These are phyloP conservation scores for Tulasnella sp. DNA, from an alignment of 768 basidiomycete species.

Conservation along the genomic window DNA sequence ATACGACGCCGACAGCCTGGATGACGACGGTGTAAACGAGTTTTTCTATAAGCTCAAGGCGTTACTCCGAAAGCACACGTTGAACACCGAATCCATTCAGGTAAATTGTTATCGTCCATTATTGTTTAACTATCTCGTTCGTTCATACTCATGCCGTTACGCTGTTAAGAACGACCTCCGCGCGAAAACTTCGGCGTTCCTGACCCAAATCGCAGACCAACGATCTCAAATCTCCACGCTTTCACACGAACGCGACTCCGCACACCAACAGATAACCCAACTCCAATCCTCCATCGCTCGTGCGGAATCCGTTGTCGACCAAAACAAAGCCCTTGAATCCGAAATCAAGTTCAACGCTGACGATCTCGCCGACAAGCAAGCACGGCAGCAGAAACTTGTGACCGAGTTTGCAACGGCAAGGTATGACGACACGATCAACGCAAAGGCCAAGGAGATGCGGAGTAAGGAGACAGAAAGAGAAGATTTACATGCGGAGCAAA, in stretches of 20 bases:
- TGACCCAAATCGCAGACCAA: slow-evolving; percentile 43
- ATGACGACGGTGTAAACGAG: slow-evolving; percentile 56
- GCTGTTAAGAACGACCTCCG: slow-evolving; percentile 40
- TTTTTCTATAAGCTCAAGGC: slow-evolving; percentile 58
- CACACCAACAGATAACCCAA: slow-evolving; percentile 41
- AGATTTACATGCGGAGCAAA: slow-evolving; percentile 54
- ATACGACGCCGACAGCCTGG: slow-evolving; percentile 55
- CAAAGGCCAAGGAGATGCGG: slow-evolving; percentile 42
- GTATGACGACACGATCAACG: slow-evolving; percentile 49
- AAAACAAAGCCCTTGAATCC: slow-evolving; percentile 10
- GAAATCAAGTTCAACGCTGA: slow-evolving; percentile 23
- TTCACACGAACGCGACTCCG: slow-evolving; percentile 36
- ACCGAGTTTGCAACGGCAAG: slow-evolving; percentile 44
- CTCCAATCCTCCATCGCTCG: slow-evolving; percentile 34
- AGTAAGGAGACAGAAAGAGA: slow-evolving; percentile 59
- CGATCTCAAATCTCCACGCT: slow-evolving; percentile 23
- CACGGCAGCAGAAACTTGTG: slow-evolving; percentile 47
- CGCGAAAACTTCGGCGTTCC: slow-evolving; percentile 51
- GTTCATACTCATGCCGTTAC: background rate
- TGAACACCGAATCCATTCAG: slow-evolving; percentile 55
- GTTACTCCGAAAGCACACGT: slow-evolving; percentile 47
- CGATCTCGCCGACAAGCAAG: slow-evolving; percentile 60
- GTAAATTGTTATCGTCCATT: slow-evolving; percentile 33
- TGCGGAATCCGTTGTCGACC: slow-evolving; percentile 8
- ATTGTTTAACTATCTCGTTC: background rate